Base-by-base conservation (phyloP, 441 rosid genomes). In the Arabidopsis lyrata region DNA sequence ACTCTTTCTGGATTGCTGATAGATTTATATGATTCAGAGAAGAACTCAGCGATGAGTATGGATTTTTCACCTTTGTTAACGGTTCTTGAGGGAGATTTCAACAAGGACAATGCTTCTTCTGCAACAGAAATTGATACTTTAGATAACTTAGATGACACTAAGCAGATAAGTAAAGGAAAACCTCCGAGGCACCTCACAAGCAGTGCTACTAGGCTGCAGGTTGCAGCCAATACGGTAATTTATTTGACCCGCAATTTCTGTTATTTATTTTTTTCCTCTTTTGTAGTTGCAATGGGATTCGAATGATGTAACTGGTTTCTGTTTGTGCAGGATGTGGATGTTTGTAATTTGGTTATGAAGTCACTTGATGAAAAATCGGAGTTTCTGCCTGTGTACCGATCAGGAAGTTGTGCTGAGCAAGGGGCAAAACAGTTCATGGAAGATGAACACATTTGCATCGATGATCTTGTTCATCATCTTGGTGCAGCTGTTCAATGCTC, bases 321-420 rank as follows among this genome's bases (percentile, higher is more conserved):
- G 45, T 68, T 70, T 65, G 60, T 78, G 59, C 82, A 95, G 99
- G 95, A 87, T 68, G 65, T 80, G 60, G 93, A 90, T 82, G 88
- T 83, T 73, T 90, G 87, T 57, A 62, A 67, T 50, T 74, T 79
- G 69, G 85, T 85, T 15, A 78, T 64, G 52, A 86, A 81, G 69
- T 81, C 93, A 57, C 73, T 84, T 66, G 91, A 85, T 72, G 97
- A 86, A 55, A 87, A 76, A 52, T 52, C 85, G 0, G 90, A 81
- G 50, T 86, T 83, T 82, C 65, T 80, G 41, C 93, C 99, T 6
- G 75, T 87, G 5, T 81, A 90, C 70, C 86, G 95, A 49, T 92
- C 97, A 66, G 97, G 97, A 78, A 92, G 97, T 71, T 92, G 97
- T 68, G 97, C 97, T 70, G 97, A 90, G 81, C 88, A 74, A 73